phyloP scores from a whole-genome alignment of 2,329 filamentous ascomycete species.

The Teratosphaeriaceae sp. region DNA sequence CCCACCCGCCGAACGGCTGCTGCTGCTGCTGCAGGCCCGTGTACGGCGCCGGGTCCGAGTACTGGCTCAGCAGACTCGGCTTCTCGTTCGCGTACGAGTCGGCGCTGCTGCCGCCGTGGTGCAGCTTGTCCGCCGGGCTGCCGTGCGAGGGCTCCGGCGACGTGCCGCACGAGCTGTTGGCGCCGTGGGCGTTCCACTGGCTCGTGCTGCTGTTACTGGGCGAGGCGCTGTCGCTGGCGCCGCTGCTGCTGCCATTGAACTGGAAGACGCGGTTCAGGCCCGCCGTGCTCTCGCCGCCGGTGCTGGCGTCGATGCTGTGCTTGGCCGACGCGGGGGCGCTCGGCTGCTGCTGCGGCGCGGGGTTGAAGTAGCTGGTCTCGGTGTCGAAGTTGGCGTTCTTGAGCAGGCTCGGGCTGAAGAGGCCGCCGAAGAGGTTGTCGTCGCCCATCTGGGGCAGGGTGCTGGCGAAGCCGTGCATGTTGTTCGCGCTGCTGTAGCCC shows the following conservation, averaged over 20 bases:
- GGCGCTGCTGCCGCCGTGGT: slow-evolving; percentile 52
- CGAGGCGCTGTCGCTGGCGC: slow-evolving; percentile 44
- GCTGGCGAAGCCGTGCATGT: slow-evolving; percentile 29
- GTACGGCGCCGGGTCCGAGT: slow-evolving; percentile 35
- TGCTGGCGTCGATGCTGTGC: slow-evolving; percentile 22
- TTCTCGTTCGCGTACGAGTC: slow-evolving; percentile 45
- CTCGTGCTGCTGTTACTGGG: slow-evolving; percentile 47
- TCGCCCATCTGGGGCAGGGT: slow-evolving; percentile 30
- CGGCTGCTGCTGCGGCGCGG: slow-evolving; percentile 18
- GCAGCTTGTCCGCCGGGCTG: slow-evolving; percentile 56
- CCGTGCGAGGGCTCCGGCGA: slow-evolving; percentile 70
- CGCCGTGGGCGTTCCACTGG: slow-evolving; percentile 42
- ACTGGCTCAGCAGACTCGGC: slow-evolving; percentile 37
- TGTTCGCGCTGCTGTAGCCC: slow-evolving; percentile 27
- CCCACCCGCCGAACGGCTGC: slow-evolving; percentile 9
- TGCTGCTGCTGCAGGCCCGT: slow-evolving; percentile 46
- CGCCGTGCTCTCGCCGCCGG: slow-evolving; percentile 36
- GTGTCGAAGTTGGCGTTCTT: slow-evolving; percentile 34
- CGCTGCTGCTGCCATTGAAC: slow-evolving; percentile 42
- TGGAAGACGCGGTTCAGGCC: slow-evolving; percentile 43
- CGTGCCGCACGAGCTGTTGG: slow-evolving; percentile 63
- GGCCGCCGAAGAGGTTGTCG: slow-evolving; percentile 42
- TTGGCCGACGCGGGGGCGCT: slow-evolving; percentile 12
- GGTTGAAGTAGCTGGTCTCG: slow-evolving; percentile 27
- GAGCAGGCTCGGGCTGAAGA: slow-evolving; percentile 54